phyloP scores from a whole-genome alignment of 2,329 filamentous ascomycete species.

The Stachybotrys chlorohalonatus region DNA sequence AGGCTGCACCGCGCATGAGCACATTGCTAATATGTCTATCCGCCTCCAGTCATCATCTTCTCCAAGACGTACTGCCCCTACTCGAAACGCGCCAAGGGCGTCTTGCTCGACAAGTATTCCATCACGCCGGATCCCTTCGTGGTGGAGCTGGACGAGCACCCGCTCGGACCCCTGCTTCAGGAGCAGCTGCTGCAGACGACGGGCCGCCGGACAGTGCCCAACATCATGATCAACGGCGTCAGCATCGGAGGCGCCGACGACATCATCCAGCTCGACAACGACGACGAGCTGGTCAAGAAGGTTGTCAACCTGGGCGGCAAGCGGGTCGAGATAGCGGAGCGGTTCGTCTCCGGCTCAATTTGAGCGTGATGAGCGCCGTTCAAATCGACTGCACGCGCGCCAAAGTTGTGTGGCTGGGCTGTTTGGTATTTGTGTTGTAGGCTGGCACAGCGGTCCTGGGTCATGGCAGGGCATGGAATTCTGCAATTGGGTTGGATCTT shows the following conservation, averaged over 20 bases:
- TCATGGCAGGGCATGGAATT: no score
- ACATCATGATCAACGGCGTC: conserved; percentile 78
- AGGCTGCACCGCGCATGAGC: background rate
- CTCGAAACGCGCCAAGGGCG: conserved; percentile 75
- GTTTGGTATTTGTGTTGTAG: no score
- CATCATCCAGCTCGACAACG: conserved; percentile 60
- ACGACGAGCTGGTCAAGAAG: conserved; percentile 59
- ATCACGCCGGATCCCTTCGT: conserved; percentile 78
- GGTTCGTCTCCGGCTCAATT: conserved; percentile 15
- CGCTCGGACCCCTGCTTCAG: conserved; percentile 66
- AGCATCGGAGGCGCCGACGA: conserved; percentile 90
- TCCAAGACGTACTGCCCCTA: conserved; percentile 89
- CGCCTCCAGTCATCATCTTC: conserved; percentile 73
- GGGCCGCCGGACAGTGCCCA: conserved; percentile 79
- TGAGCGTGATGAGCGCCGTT: background rate
- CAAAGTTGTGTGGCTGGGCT: no score
- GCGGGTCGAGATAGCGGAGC: conserved; percentile 43
- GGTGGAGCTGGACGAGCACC: conserved; percentile 81
- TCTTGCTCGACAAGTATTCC: conserved; percentile 75
- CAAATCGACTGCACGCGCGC: no score
- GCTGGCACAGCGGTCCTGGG: no score
- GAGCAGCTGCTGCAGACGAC: conserved; percentile 62
- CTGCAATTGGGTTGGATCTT: no score
- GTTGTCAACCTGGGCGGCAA: conserved; percentile 67
- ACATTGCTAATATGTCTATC: conserved; percentile 2